A percentile compares a stretch with the other conserved stretches of the same genome.
Conservation (phyloP, 139 green algal genomes). For the Dunaliella primolecta region DNA sequence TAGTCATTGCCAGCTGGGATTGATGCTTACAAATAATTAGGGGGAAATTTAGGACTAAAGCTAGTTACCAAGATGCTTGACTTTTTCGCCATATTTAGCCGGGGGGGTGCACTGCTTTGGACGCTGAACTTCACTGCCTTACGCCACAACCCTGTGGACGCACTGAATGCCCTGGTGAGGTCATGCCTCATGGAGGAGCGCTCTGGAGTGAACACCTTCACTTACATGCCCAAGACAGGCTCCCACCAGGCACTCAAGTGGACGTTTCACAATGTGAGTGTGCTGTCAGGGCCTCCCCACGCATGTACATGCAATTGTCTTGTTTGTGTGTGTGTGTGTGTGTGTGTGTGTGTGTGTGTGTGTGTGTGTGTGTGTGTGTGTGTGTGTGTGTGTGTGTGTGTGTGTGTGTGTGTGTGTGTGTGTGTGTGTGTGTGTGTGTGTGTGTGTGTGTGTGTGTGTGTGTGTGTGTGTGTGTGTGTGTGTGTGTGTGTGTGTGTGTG, state of each 20-base stretch:
- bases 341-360: too few species aligned
- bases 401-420: too few species aligned
- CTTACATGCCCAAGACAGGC: constrained; percentile 66
- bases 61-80: constrained; percentile 76
- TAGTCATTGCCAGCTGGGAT: too few species aligned
- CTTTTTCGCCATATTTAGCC: constrained; percentile 83
- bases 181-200: constrained; percentile 92
- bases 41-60: neutral
- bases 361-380: too few species aligned
- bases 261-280: constrained; percentile 88
- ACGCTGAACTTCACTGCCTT: constrained; percentile 53
- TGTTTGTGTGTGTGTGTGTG: too few species aligned
- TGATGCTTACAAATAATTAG: too few species aligned
- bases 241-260: constrained; percentile 89
- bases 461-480: too few species aligned
- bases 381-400: too few species aligned
- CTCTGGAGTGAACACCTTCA: constrained; percentile 70
- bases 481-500: constrained; percentile 7
- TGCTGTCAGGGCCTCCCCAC: too few species aligned
- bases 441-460: too few species aligned
- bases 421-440: too few species aligned
- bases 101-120: constrained; percentile 83
- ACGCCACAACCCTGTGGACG: constrained; percentile 45
- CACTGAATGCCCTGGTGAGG: constrained; percentile 80
- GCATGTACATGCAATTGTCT: neutral